phyloP scores from a whole-genome alignment of 1,284 basidiomycete species.

The Melanopsichium pennsylvanicum region DNA sequence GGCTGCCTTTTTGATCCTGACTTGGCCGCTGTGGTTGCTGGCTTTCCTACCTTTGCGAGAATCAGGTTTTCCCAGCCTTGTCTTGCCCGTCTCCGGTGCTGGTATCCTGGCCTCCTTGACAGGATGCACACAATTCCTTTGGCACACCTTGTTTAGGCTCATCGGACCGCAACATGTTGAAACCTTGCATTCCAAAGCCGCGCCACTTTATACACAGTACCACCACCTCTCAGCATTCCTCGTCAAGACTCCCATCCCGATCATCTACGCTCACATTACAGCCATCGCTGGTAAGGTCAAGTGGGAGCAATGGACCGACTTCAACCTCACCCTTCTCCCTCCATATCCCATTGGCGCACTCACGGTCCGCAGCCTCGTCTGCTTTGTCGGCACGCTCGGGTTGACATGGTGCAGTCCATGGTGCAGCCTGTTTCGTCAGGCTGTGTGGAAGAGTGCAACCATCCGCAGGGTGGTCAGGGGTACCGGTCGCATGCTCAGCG shows the following conservation, averaged over 20 bases:
- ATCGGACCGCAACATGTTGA: slow-evolving; percentile 21
- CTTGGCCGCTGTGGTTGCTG: slow-evolving; percentile 62
- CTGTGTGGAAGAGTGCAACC: slow-evolving; percentile 62
- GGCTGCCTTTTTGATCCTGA: slow-evolving; percentile 54
- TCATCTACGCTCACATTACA: slow-evolving; percentile 5
- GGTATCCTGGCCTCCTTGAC: slow-evolving; percentile 15
- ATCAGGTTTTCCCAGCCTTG: slow-evolving; percentile 30
- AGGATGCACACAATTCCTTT: slow-evolving; percentile 2
- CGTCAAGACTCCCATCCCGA: slow-evolving; percentile 16
- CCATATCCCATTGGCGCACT: slow-evolving; percentile 62
- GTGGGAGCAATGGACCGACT: slow-evolving; percentile 35
- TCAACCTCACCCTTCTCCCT: slow-evolving; percentile 49
- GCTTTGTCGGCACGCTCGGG: slow-evolving; percentile 53
- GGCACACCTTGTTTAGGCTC: slow-evolving; percentile 15
- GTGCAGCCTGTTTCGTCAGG: slow-evolving; percentile 57
- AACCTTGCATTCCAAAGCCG: slow-evolving; percentile 11
- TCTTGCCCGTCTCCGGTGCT: slow-evolving; percentile 35
- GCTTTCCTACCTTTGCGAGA: slow-evolving; percentile 52
- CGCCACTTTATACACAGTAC: slow-evolving; percentile 16
- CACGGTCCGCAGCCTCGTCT: slow-evolving; percentile 53
- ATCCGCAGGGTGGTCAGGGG: slow-evolving; percentile 45
- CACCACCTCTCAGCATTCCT: slow-evolving; percentile 11
- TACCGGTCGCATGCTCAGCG: slow-evolving; percentile 44
- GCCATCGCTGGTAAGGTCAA: slow-evolving; percentile 1
- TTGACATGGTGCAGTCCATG: slow-evolving; percentile 65